Percentiles rank a stretch among this genome's conserved stretches.
Evolutionary conservation across 495 filamentous ascomycete genomes (phyloP).

Genomic region (Annulohypoxylon nitens): DNA sequence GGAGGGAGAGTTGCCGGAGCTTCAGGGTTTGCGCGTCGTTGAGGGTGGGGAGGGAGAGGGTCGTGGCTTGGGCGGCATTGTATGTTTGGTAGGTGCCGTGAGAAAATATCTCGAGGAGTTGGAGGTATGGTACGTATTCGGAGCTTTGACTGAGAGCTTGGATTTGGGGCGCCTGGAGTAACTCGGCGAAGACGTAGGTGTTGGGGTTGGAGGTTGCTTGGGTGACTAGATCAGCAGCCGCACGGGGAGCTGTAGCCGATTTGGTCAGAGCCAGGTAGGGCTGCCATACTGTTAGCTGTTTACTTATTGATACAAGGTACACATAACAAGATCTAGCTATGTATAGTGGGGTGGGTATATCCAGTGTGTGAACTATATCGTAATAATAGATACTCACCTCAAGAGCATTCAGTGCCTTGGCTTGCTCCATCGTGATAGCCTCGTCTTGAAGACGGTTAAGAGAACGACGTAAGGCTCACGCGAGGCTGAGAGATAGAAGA

Average conservation of each 20-base stretch:
- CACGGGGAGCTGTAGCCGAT: conserved; percentile 84
- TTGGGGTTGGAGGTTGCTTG: conserved; percentile 89
- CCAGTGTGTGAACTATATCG: neutral
- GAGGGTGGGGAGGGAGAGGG: conserved; percentile 74
- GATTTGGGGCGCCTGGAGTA: conserved; percentile 85
- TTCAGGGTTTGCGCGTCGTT: conserved; percentile 81
- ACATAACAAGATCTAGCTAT: conserved; percentile 11
- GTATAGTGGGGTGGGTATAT: neutral
- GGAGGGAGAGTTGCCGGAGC: conserved; percentile 89
- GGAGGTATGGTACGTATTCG: conserved; percentile 68
- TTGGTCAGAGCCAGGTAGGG: conserved; percentile 90
- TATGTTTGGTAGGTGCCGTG: conserved; percentile 91
- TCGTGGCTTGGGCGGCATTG: conserved; percentile 48
- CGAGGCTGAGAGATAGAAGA: conserved; percentile 32
- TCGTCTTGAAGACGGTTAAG: conserved; percentile 21
- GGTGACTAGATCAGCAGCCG: conserved; percentile 85
- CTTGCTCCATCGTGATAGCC: conserved; percentile 78
- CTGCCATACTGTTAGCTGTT: conserved; percentile 52
- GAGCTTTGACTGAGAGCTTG: conserved; percentile 72
- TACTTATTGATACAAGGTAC: neutral
- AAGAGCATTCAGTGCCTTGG: conserved; percentile 86
- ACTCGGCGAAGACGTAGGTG: conserved; percentile 94
- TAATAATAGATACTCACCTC: conserved; percentile 55
- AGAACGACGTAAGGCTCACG: conserved; percentile 44
- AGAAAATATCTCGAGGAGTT: conserved; percentile 89